phyloP scores from a whole-genome alignment of 1,284 basidiomycete species.

The Puccinia triticina region DNA sequence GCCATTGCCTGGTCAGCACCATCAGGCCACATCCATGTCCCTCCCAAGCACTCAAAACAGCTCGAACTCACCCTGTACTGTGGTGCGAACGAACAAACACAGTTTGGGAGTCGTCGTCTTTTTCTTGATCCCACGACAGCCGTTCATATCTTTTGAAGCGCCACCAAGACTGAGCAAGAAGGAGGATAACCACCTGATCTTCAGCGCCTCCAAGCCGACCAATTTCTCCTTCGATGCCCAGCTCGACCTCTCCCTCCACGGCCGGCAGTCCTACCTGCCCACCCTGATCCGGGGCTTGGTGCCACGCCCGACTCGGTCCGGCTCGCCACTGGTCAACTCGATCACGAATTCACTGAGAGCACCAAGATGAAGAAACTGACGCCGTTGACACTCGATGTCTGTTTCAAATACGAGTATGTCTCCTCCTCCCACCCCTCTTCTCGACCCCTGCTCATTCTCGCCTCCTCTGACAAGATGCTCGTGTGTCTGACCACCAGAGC shows the following conservation, averaged over 20 bases:
- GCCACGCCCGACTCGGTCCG: constrained; percentile 10
- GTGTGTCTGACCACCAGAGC: background rate
- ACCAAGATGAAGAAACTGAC: constrained; percentile 10
- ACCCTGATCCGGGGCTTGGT: constrained; percentile 15
- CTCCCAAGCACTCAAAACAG: background rate
- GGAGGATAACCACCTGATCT: constrained; percentile 1
- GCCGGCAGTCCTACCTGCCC: constrained; percentile 31
- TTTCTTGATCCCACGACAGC: constrained; percentile 36
- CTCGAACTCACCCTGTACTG: background rate
- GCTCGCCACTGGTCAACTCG: background rate
- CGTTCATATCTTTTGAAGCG: constrained; percentile 33
- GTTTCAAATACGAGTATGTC: constrained; percentile 27
- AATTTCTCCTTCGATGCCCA: constrained; percentile 37
- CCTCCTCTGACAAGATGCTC: too few species aligned
- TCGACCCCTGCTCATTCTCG: background rate
- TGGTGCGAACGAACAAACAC: too few species aligned
- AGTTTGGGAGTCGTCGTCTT: constrained; percentile 41
- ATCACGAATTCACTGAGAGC: background rate
- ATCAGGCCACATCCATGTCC: too few species aligned
- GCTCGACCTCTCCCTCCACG: constrained; percentile 28
- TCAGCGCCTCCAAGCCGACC: constrained; percentile 31
- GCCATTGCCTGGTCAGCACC: constrained; percentile 16
- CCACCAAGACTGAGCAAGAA: constrained; percentile 1
- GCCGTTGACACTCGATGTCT: background rate
- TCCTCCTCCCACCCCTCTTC: background rate